Conservation (phyloP, 257 asterid species). For the Linaria vulgaris region DNA sequence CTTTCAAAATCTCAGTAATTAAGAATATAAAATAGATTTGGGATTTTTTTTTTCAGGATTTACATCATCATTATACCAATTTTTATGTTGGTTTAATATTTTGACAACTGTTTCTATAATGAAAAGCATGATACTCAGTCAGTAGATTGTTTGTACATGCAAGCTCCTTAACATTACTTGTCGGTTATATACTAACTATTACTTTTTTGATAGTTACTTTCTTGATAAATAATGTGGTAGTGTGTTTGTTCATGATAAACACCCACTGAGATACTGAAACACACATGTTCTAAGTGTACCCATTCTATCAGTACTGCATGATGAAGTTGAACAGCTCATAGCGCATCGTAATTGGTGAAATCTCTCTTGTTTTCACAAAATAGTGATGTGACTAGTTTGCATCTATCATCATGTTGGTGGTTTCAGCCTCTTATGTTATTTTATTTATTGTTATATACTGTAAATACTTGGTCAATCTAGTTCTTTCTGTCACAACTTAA, state of each 20-base stretch:
- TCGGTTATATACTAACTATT: not conserved
- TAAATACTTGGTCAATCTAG: not conserved
- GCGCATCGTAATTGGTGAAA: conserved; percentile 3
- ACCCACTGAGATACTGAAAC: not conserved
- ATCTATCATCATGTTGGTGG: conserved; percentile 3
- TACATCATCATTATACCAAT: not conserved
- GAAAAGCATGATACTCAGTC: conserved; percentile 3
- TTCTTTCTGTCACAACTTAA: not conserved
- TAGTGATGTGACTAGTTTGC: conserved; percentile 5
- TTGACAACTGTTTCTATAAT: not conserved
- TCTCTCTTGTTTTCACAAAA: conserved; percentile 1
- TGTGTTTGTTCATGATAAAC: not conserved
- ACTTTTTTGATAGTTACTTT: not conserved
- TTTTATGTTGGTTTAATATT: conserved; percentile 1
- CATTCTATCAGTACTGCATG: not conserved
- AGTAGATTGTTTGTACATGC: not conserved
- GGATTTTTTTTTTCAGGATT: not conserved
- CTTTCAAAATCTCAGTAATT: conserved; percentile 9
- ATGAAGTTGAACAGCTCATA: conserved; percentile 7
- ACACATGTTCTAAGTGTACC: not conserved
- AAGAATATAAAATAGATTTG: not conserved
- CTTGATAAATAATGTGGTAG: not conserved
- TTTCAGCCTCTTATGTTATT: not conserved
- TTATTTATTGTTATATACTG: not conserved
- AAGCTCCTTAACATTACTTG: not conserved